These are phyloP conservation scores for Podospora tetraspora DNA, from an alignment of 495 filamentous ascomycete species.

Conservation along the genomic window DNA sequence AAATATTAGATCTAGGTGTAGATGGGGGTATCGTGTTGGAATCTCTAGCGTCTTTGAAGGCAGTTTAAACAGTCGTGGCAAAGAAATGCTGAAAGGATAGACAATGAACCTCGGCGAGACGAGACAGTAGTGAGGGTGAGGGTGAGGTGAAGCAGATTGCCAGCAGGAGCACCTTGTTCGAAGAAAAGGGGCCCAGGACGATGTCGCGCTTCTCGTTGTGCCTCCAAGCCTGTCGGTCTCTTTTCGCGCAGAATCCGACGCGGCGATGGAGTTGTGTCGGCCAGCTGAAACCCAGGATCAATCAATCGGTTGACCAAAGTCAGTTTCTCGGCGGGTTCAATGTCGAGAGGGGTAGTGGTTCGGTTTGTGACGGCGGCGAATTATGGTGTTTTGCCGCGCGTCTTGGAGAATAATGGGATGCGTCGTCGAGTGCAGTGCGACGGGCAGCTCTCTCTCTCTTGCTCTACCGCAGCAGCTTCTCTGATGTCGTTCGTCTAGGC, in stretches of 20 bases:
- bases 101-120: not conserved
- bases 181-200: not conserved
- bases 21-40: conserved; percentile 35
- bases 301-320: not conserved
- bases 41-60: conserved; percentile 29
- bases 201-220: not conserved
- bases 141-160: not conserved
- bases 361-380: not conserved
- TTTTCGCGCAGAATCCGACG: not conserved
- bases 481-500: conserved; percentile 19
- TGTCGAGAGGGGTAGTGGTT: not conserved
- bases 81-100: conserved; percentile 19
- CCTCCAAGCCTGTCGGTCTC: not conserved
- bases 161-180: not conserved
- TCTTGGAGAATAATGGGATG: not conserved
- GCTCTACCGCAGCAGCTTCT: conserved; percentile 6
- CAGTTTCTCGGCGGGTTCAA: not conserved
- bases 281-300: not conserved
- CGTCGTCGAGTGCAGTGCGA: conserved; percentile 22
- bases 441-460: not conserved
- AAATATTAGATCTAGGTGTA: conserved; percentile 35
- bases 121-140: not conserved
- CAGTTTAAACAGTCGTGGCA: conserved; percentile 19
- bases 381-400: conserved; percentile 3
- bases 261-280: not conserved